These are phyloP conservation scores for Selenicereus undatus DNA, from an alignment of 148 eudicot genomes.

Conservation along the genomic window DNA sequence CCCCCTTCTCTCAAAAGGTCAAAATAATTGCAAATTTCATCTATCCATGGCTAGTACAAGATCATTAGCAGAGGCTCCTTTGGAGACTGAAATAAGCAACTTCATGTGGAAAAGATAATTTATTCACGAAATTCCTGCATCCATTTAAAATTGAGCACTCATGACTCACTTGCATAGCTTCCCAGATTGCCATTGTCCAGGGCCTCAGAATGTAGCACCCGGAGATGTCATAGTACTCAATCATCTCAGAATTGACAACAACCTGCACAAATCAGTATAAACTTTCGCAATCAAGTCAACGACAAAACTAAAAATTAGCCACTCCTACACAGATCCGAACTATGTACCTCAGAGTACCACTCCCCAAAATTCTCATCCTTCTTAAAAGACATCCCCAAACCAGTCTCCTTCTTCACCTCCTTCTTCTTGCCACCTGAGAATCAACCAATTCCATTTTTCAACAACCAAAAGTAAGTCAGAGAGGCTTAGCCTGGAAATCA, in stretches of 20 bases:
- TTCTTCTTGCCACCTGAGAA: conserved; percentile 67
- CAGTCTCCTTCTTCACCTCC: conserved; percentile 94
- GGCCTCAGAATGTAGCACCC: conserved; percentile 94
- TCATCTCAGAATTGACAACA: conserved; percentile 83
- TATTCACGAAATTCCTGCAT: not conserved
- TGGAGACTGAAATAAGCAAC: not conserved
- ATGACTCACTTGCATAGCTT: conserved; percentile 68
- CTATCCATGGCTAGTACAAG: too few relatives aligned
- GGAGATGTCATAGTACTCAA: conserved; percentile 90
- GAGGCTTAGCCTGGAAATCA: not conserved
- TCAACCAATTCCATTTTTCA: not conserved
- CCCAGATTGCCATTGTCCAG: conserved; percentile 93
- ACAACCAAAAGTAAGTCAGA: not conserved
- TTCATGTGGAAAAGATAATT: not conserved
- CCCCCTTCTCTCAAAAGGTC: too few relatives aligned
- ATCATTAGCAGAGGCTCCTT: not conserved
- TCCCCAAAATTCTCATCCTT: conserved; percentile 98
- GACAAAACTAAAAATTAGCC: not conserved
- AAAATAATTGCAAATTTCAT: too few relatives aligned
- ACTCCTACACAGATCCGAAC: not conserved
- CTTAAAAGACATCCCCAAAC: conserved; percentile 69
- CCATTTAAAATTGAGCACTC: not conserved
- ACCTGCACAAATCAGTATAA: conserved; percentile 43
- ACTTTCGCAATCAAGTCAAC: not conserved
- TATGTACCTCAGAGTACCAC: conserved; percentile 94